Evolutionary conservation across 768 basidiomycete species (phyloP), one percentile per base, ranked within the genome.

Genomic region (Pulveroboletus sp.): DNA sequence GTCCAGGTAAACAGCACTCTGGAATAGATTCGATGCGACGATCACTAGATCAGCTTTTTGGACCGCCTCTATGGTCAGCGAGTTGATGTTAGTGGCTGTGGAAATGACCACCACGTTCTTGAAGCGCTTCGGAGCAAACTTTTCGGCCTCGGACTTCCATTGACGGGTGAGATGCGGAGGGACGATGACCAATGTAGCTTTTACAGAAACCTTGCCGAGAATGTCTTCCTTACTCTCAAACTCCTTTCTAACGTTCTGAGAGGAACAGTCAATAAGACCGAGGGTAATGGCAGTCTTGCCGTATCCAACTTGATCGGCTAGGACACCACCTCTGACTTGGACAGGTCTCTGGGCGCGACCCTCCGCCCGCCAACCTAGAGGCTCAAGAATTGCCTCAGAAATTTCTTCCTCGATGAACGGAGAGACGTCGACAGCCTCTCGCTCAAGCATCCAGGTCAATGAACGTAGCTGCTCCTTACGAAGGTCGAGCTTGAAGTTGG

Each of bases 281-380:
- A 97, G 77, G 3, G 91, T 93, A 55, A 97, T 94, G 19, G 93
- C 94, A 0, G 94, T 97, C 72, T 97, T 97, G 16, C 94, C 94
- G 61, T 97, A 97, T 43, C 94, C 94, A 51, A 97, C 94, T 71
- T 94, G 87, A 60, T 97, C 94, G 12, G 94, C 94, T 38, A 97
- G 80, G 40, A 97, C 94, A 11, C 94, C 94, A 16, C 94, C 94
- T 46, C 89, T 78, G 35, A 97, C 71, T 50, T 69, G 76, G 43
- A 90, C 77, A 1, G 85, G 80, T 29, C 93, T 72, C 56, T 88
- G 82, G 4, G 89, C 93, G 35, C 90, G 85, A 34, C 89, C 94
- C 67, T 97, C 93, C n/a, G 90, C 91, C 56, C 92, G 78, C 94
- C 94, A 97, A 7, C 91, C 90, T 12, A 97, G 72, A 43, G 91